Evolutionary conservation across 768 basidiomycete species (phyloP).

Genomic region (Hericium coralloides): DNA sequence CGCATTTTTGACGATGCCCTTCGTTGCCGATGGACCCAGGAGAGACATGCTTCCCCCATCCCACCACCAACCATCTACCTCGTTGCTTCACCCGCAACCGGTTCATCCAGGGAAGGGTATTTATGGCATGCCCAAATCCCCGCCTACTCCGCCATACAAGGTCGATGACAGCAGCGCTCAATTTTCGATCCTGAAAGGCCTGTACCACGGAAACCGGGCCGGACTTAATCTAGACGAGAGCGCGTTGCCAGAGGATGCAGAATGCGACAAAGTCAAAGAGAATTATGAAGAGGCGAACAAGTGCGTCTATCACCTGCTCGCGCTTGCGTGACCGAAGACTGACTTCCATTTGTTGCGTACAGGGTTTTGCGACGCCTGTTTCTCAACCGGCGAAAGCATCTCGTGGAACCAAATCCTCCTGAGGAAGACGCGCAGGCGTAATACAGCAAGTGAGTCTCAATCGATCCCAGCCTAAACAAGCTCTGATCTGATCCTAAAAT

Average conservation of each 20-base stretch:
- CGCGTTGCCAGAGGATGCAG: neutral
- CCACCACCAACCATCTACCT: neutral
- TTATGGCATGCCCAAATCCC: neutral
- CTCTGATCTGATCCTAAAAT: no score
- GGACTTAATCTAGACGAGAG: neutral
- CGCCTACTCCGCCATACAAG: neutral
- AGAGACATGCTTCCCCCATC: neutral
- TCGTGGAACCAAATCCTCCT: no score
- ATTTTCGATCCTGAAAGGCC: neutral
- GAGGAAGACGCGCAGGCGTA: no score
- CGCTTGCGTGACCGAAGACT: neutral
- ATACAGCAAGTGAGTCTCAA: no score
- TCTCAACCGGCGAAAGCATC: neutral
- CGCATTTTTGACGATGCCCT: neutral
- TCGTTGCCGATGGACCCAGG: neutral
- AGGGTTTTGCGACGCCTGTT: neutral
- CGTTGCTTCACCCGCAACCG: neutral
- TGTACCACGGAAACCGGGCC: neutral
- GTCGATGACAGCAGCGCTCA: neutral
- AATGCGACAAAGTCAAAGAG: neutral
- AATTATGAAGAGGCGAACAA: neutral
- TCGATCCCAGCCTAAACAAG: no score
- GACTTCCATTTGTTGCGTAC: neutral
- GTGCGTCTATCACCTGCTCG: neutral
- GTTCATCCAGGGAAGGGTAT: neutral